Base-by-base conservation (phyloP, 768 basidiomycete genomes). In the Hemileccinum rubropunctum region DNA sequence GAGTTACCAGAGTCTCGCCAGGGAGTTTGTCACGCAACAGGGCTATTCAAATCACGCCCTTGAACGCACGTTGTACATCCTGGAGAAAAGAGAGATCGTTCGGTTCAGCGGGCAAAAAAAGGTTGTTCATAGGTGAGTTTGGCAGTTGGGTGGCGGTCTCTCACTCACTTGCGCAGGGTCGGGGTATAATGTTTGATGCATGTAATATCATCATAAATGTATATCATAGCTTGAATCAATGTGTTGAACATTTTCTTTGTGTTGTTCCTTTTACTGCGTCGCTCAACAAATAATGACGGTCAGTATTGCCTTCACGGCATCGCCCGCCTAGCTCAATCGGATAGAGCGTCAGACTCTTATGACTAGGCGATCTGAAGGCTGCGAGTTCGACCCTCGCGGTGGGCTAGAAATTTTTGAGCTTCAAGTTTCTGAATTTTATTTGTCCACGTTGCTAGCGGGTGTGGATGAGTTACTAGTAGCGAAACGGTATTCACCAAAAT, bases 1-100 rank as follows among this genome's bases (percentile, higher is more conserved):
- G 52, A 95, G 92, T 60, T 98, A 98, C 63, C 90, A 95, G 67
- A 90, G 87, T 59, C 76, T 99, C 40, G 81, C 94, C 32, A 81
- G 86, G 53, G 95, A 98, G 71, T 98, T 98, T 63, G 94, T 97
- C 7, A 86, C 82, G 10, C 86, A 91, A 58, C 93, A 98, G 66
- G 91, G 92, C 4, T 97, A 87, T 64, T 88, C 88, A 33, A 84
- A 79, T 54, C 92, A 94, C 69, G 90, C 95, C 18, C 77, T 98
- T 18, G 97, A 99, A 67, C 76, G 93, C 56, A 92, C 91, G 17
- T 70, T 98, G 54, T 97, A 83, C 62, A 78, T 98, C 42, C 63
- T 99, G 73, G 97, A 99, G 76, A 95, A 97, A 74, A 77, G 93
- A 54, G 97, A 99, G 66, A 79, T 95, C n/a, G 76, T 99, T 20